Evolutionary conservation across 2,329 filamentous ascomycete species (phyloP), one percentile per base, ranked within the genome.

Genomic region (Trichoderma afroharzianum): DNA sequence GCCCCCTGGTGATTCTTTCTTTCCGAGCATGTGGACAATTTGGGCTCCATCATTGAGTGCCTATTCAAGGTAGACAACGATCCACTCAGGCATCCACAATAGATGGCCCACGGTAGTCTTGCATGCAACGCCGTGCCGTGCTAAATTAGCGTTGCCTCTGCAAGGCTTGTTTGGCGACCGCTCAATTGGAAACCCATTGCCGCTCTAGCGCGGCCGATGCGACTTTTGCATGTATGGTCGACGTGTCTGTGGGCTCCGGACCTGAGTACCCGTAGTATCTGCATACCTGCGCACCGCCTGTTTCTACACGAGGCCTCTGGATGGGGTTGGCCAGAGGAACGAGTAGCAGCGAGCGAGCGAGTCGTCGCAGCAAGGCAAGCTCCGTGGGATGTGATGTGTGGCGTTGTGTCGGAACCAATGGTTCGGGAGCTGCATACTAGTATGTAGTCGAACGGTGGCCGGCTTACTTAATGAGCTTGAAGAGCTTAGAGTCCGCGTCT

Each of bases 151-250:
- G 43, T 33, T 32, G 63, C 47, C 21, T 33, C 63, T 71, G 43
- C 43, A 50, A 70, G 66, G 62, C 64, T 68, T 58, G 58, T 70
- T 58, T 63, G 66, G 70, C 68, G 72, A 73, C 73, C 72, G 71
- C 69, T 74, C 67, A 68, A 71, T 71, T 74, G 74, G 72, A 71
- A 74, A 62, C 70, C 43, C 74, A 59, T 70, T 72, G 71, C 73
- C 74, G 71, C 71, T 73, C 73, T 32, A 71, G 70, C 59, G 70
- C 66, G 47, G 57, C 63, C 64, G 58, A 71, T 71, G 63, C 63
- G 58, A 71, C 70, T 71, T 67, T 69, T 69, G 66, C 66, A 69
- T 71, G 69, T 58, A 63, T 71, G 43, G 63, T 69, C 66, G 66
- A 71, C 72, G 69, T 75, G 71, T 68, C 63, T 71, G 61, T 69